Percentiles rank a stretch among this genome's conserved stretches.
phyloP scores from a whole-genome alignment of 352 stramenopile genomes.

The Peronospora tabacina region DNA sequence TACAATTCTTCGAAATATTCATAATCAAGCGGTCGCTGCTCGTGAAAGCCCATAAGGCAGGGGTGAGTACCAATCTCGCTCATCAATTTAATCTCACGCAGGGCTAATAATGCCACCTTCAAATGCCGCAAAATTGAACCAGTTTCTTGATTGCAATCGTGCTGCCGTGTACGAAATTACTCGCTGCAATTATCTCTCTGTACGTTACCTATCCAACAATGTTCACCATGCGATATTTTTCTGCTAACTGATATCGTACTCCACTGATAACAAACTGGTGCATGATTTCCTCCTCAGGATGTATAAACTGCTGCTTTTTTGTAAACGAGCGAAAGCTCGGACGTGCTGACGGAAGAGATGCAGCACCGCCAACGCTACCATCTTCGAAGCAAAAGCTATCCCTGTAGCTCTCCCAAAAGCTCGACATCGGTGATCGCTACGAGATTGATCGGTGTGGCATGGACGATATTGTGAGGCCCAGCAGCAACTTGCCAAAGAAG shows the following conservation, averaged over 20 bases:
- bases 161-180: constrained; percentile 72
- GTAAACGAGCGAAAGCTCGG: constrained; percentile 43
- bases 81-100: constrained; percentile 87
- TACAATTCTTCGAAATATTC: constrained; percentile 95
- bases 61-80: constrained; percentile 69
- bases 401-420: constrained; percentile 24
- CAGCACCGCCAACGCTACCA: constrained; percentile 11
- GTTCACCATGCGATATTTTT: constrained; percentile 88
- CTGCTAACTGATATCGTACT: constrained; percentile 75
- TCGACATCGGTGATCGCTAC: constrained; percentile 25
- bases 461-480: constrained; percentile 58
- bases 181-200: constrained; percentile 83
- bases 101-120: constrained; percentile 73
- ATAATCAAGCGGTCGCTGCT: constrained; percentile 73
- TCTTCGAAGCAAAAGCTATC: constrained; percentile 32
- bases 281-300: constrained; percentile 53
- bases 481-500: constrained; percentile 74
- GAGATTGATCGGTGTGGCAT: constrained; percentile 46
- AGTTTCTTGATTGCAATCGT: constrained; percentile 89
- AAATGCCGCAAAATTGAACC: constrained; percentile 68
- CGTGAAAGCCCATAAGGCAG: constrained; percentile 76
- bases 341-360: constrained; percentile 16
- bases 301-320: constrained; percentile 24
- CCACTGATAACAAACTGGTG: constrained; percentile 86
- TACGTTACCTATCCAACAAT: constrained; percentile 87